Conservation (phyloP, 441 rosid genomes). For the Melianthus villosus region DNA sequence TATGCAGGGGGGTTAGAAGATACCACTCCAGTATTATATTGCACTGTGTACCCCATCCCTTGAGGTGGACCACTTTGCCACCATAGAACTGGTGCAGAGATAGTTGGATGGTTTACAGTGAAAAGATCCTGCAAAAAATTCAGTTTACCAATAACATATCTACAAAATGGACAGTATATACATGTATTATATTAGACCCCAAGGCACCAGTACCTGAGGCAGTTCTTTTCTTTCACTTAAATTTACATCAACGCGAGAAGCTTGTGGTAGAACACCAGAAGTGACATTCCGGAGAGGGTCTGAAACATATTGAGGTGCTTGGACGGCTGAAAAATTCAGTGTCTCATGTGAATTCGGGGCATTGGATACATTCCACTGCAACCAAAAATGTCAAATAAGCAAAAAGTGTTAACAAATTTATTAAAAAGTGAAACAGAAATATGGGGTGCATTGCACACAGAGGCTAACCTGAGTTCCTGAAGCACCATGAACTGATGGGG, state of each 20-base stretch:
- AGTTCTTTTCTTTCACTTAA: constrained; percentile 51
- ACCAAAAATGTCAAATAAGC: constrained; percentile 13
- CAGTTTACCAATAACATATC: too few relatives aligned
- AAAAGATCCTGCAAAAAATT: constrained; percentile 59
- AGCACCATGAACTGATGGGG: constrained; percentile 22
- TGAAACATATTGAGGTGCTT: constrained; percentile 19
- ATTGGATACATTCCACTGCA: constrained; percentile 37
- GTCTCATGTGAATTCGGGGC: constrained; percentile 31
- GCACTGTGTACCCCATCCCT: constrained; percentile 47
- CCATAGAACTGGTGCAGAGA: constrained; percentile 31
- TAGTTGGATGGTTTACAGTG: constrained; percentile 36
- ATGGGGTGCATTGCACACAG: constrained; percentile 4
- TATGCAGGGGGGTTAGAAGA: constrained; percentile 9
- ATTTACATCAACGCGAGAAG: constrained; percentile 29
- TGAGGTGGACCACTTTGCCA: constrained; percentile 61
- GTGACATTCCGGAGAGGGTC: constrained; percentile 15
- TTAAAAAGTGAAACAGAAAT: not conserved
- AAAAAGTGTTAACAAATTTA: not conserved
- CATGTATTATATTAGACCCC: not conserved
- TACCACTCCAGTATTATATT: constrained; percentile 45
- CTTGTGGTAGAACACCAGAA: constrained; percentile 20
- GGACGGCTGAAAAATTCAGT: constrained; percentile 25
- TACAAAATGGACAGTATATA: constrained; percentile 1
- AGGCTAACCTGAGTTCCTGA: constrained; percentile 43
- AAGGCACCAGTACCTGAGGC: constrained; percentile 42